These are phyloP conservation scores for Olyra latifolia DNA, from an alignment of 176 grass and related monocot species.

Conservation along the genomic window DNA sequence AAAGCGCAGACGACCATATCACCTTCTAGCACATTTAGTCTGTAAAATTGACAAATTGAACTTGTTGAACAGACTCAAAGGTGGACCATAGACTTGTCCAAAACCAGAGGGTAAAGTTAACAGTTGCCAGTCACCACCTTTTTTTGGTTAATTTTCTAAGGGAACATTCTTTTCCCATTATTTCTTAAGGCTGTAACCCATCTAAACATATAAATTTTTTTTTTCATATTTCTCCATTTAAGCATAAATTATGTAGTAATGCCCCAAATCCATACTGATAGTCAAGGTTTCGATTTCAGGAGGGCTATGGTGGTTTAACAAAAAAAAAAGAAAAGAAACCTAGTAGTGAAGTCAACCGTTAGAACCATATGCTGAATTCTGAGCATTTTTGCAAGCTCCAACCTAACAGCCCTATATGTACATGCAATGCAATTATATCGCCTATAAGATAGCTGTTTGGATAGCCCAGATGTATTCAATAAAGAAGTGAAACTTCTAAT, in stretches of 20 bases:
- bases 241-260: neutral
- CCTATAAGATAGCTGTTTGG: neutral
- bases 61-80: neutral
- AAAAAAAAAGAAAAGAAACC: neutral
- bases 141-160: neutral
- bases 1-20: neutral
- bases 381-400: neutral
- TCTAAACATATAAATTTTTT: neutral
- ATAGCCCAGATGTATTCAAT: neutral
- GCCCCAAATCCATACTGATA: neutral
- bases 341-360: neutral
- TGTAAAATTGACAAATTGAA: neutral
- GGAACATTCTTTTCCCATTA: neutral
- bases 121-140: neutral
- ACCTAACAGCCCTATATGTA: neutral
- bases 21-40: neutral
- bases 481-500: neutral
- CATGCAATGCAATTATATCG: neutral
- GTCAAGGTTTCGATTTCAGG: neutral
- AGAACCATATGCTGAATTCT: neutral
- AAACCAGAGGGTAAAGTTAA: neutral
- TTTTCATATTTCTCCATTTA: neutral
- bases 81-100: neutral
- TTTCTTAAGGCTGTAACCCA: neutral
- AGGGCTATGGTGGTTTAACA: neutral